Conservation (phyloP, 495 filamentous ascomycete species). For the Penicillium manginii region DNA sequence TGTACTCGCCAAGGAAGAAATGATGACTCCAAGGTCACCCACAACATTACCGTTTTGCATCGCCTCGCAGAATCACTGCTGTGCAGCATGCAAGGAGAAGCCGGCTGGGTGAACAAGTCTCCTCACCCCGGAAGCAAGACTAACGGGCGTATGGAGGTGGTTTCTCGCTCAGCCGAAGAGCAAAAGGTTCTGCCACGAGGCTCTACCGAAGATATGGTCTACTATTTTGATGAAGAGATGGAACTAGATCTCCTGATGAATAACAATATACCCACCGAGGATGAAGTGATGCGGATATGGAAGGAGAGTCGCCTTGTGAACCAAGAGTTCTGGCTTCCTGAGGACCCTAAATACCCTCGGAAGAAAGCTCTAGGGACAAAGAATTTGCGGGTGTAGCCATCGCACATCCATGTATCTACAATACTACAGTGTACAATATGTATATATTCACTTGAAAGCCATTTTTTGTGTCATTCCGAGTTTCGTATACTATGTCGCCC, state of each 20-base stretch:
- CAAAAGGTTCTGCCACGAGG: slow-evolving; percentile 6
- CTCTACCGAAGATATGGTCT: slow-evolving; percentile 10
- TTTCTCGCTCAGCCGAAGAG: neutral
- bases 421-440: neutral
- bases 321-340: neutral
- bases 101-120: neutral
- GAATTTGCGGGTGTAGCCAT: neutral
- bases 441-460: neutral
- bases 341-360: neutral
- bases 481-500: no score
- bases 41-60: slow-evolving; percentile 9
- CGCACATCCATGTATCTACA: neutral
- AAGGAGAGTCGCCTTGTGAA: neutral
- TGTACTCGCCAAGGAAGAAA: slow-evolving; percentile 3
- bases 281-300: neutral
- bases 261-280: neutral
- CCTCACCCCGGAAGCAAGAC: slow-evolving; percentile 10
- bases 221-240: slow-evolving; percentile 29
- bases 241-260: slow-evolving; percentile 23
- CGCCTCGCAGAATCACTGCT: slow-evolving; percentile 9
- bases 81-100: neutral
- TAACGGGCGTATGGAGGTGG: slow-evolving; percentile 4
- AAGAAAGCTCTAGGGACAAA: neutral
- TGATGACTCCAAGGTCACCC: neutral
- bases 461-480: neutral